A percentile compares a stretch with the other conserved stretches of the same genome.
Evolutionary conservation across 371 early-diverging fungal genomes (phyloP).

Genomic region (Mucor ambiguus): DNA sequence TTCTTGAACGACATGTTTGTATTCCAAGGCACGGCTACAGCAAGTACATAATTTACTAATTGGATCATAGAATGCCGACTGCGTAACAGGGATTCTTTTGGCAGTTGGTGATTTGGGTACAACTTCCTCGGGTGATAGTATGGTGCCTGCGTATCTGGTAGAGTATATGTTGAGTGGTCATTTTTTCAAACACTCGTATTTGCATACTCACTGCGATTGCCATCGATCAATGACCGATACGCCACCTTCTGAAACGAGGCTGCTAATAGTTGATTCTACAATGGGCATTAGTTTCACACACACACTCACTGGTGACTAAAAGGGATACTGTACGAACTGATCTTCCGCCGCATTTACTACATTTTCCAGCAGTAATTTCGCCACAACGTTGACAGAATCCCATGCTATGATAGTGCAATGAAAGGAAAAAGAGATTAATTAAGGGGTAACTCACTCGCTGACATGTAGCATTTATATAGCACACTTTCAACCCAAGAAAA

Average conservation of each 20-base stretch:
- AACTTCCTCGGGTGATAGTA: constrained; percentile 33
- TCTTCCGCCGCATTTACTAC: constrained; percentile 61
- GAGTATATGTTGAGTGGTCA: not conserved
- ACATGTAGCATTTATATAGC: not conserved
- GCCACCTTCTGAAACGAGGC: constrained; percentile 39
- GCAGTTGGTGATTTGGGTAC: constrained; percentile 25
- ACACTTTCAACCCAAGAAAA: constrained; percentile 8
- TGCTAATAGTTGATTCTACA: constrained; percentile 54
- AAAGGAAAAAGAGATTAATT: constrained; percentile 9
- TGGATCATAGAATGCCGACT: constrained; percentile 24
- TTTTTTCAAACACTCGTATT: not conserved
- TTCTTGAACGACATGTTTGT: constrained; percentile 7
- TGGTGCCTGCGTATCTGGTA: constrained; percentile 46
- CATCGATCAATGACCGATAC: constrained; percentile 45
- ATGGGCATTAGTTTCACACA: not conserved
- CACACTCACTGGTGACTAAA: not conserved
- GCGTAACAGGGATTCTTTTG: constrained; percentile 30
- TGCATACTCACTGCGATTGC: constrained; percentile 44
- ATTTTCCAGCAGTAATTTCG: constrained; percentile 57
- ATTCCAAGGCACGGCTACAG: constrained; percentile 19
- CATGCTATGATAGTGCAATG: constrained; percentile 34
- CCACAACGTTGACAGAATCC: constrained; percentile 67
- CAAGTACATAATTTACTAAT: constrained; percentile 17
- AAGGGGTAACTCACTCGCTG: not conserved
- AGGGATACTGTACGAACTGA: constrained; percentile 48